Evolutionary conservation across 257 asterid species (phyloP), one percentile per base, ranked within the genome.

Genomic region (Vinca minor): DNA sequence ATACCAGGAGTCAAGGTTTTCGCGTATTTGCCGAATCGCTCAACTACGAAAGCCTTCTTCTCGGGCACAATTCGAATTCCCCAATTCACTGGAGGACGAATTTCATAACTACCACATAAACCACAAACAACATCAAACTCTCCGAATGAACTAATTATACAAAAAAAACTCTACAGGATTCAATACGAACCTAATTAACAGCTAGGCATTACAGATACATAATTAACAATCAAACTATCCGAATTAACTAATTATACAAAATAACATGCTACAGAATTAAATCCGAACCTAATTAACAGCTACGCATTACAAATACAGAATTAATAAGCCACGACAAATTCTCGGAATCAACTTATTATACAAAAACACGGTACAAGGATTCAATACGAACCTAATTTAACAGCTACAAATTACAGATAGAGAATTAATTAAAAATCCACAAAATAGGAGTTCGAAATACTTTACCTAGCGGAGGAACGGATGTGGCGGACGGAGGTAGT

Each of bases 51-150:
- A 0, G 98, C 96, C 69, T 80, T 87, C 77, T 77, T 81, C 87
- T 89, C 96, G 0, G 98, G 98, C 66, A 89, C 97, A 54, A 92
- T 81, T 46, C 91, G 83, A 44, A 92, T 29, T 17, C 97, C 95
- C 96, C 94, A 92, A 79, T 89, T 92, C 34, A 78, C 35, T 0
- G 97, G 97, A 0, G 91, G 85, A 1, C 75, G 20, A 26, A 68
- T 66, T 29, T 84, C 95, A 74, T 79, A 85, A 75, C 93, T 86
- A 66, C 47, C 14, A 25, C 12, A 21, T 2, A 44, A 34, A 29
- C 3, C 38, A n/a, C n/a, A n/a, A 3, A 34, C 38, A 34, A 34
- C 38, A 34, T 64, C 21, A 5, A 1, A 38, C 21, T 44, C 49
- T 44, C 49, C 21, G 12, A 39, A 65, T 34, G n/a, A n/a, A n/a